These are phyloP conservation scores for Vigna radiata DNA, from an alignment of 306 rosid species.

Conservation along the genomic window DNA sequence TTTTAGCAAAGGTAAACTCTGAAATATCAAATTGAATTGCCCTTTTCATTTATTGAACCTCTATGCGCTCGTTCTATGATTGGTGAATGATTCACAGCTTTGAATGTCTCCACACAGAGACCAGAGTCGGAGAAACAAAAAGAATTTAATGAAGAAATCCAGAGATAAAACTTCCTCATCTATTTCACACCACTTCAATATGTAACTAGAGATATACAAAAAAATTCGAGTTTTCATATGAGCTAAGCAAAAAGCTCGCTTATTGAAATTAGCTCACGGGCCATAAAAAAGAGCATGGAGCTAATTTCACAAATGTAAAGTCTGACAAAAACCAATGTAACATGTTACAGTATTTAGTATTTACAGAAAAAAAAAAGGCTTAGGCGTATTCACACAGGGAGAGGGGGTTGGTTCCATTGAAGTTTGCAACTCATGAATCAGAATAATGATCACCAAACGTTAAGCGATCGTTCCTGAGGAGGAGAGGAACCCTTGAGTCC, in stretches of 20 bases:
- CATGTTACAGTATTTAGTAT: constrained; percentile 34
- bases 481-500: constrained; percentile 46
- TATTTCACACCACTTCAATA: constrained; percentile 37
- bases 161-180: not conserved
- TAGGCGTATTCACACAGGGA: not conserved
- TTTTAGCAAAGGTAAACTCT: not conserved
- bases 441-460: constrained; percentile 42
- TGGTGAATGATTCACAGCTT: not conserved
- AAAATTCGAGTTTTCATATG: not conserved
- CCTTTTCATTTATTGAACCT: not conserved
- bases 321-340: not conserved
- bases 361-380: not conserved
- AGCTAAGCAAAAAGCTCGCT: constrained; percentile 21
- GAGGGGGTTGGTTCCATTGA: not conserved
- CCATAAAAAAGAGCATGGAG: constrained; percentile 46
- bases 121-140: not conserved
- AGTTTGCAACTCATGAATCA: not conserved
- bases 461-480: constrained; percentile 50
- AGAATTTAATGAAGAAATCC: not conserved
- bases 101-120: not conserved
- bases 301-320: constrained; percentile 44
- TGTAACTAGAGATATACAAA: not conserved
- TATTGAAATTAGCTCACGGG: constrained; percentile 44
- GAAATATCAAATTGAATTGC: not conserved
- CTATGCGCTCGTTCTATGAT: not conserved